These are phyloP conservation scores for Argentina anserina DNA, from an alignment of 306 rosid genomes.

Conservation along the genomic window DNA sequence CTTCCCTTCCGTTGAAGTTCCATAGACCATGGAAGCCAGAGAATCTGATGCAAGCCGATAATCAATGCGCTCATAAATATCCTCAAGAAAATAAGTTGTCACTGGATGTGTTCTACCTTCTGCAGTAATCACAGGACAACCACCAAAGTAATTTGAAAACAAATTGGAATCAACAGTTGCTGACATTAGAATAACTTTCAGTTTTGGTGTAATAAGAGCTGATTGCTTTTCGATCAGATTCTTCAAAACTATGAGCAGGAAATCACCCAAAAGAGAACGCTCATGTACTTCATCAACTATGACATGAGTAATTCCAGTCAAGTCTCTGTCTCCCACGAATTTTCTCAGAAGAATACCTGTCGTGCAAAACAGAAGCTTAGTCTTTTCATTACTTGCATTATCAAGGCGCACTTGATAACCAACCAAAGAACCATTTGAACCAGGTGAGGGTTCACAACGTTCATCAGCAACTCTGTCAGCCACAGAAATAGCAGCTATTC, in stretches of 20 bases:
- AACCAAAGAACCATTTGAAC: conserved; percentile 82
- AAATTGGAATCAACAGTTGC: conserved; percentile 94
- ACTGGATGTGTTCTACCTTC: conserved; percentile 93
- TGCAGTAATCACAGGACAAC: conserved; percentile 89
- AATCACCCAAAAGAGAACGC: conserved; percentile 92
- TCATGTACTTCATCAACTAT: conserved; percentile 98
- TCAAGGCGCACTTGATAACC: conserved; percentile 99
- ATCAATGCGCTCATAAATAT: conserved; percentile 65
- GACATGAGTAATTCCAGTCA: conserved; percentile 77
- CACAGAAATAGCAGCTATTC: conserved; percentile 97
- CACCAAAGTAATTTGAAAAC: conserved; percentile 79
- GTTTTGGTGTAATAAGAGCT: conserved; percentile 39
- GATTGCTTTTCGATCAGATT: conserved; percentile 74
- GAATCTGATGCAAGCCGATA: conserved; percentile 85
- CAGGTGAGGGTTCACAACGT: conserved; percentile 86
- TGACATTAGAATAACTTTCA: conserved; percentile 93
- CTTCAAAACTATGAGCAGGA: conserved; percentile 79
- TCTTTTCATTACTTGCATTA: conserved; percentile 84
- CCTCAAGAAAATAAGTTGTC: conserved; percentile 80
- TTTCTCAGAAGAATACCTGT: conserved; percentile 93
- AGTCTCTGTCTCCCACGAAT: conserved; percentile 64
- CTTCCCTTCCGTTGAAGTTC: conserved; percentile 45
- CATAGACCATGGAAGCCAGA: conserved; percentile 60
- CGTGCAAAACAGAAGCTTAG: conserved; percentile 91
- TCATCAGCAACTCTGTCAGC: conserved; percentile 99